phyloP scores from a whole-genome alignment of 2,329 filamentous ascomycete species.

The Monosporascus sp. region DNA sequence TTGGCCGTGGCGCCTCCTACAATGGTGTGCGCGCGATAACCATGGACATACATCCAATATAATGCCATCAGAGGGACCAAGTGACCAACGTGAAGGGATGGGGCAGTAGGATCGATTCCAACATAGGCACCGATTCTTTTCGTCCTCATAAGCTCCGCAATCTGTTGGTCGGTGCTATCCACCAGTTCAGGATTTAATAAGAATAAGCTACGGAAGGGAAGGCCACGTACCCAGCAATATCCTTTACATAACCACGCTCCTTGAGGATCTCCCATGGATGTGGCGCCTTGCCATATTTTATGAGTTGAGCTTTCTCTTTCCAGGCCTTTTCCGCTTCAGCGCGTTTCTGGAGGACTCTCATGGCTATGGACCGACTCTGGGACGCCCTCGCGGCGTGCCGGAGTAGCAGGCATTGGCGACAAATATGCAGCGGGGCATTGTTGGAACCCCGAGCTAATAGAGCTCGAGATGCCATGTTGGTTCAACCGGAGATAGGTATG shows the following conservation, averaged over 20 bases:
- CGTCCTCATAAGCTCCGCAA: conserved; percentile 58
- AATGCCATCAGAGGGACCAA: conserved; percentile 76
- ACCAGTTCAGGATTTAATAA: neutral
- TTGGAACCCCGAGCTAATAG: conserved; percentile 3
- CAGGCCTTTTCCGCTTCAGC: conserved; percentile 33
- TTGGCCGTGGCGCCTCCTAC: conserved; percentile 71
- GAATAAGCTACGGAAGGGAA: neutral
- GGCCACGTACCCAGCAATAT: conserved; percentile 61
- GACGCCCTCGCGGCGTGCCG: conserved; percentile 8
- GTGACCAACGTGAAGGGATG: conserved; percentile 75
- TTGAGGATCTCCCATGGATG: conserved; percentile 61
- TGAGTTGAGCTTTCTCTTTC: conserved; percentile 19
- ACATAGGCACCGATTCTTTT: conserved; percentile 71
- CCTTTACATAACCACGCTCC: conserved; percentile 68
- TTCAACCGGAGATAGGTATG: neutral
- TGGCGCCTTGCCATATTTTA: conserved; percentile 42
- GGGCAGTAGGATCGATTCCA: conserved; percentile 75
- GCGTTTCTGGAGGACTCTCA: conserved; percentile 39
- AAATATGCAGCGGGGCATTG: conserved; percentile 14
- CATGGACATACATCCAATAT: conserved; percentile 78
- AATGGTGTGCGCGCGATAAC: conserved; percentile 61
- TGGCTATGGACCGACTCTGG: conserved; percentile 32
- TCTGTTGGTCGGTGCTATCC: conserved; percentile 28
- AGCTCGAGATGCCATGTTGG: conserved; percentile 13
- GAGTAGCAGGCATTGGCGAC: conserved; percentile 17